Base-by-base conservation (phyloP, 495 filamentous ascomycete genomes). In the Collariella sp. region DNA sequence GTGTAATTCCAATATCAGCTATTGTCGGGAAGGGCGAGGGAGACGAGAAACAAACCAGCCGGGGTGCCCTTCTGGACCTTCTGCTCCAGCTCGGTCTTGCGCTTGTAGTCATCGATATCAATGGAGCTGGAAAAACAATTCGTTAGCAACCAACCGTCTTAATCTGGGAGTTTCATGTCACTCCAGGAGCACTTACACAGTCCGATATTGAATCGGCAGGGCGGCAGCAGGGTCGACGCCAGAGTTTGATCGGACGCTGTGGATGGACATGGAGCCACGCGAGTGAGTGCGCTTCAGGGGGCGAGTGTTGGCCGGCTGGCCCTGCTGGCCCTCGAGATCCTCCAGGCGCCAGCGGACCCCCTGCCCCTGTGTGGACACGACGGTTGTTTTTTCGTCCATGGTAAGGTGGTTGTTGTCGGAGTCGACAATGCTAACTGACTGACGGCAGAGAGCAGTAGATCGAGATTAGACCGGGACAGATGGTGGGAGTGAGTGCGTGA, bases 171-270 rank as follows among this genome's bases (percentile, higher is more conserved):
- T 20, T 48, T 2, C 19, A 39, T 1, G n/a, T 11, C 5, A 15
- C 19, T 9, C 10, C 40, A 7, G 4, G 7, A 23, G 10, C 40
- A 36, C 67, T 69, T 65, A 73, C 70, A 79, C 55, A 2, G 76
- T 80, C 26, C 77, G 68, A 57, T 79, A 80, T 46, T 76, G 69
- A 46, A 79, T 76, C n/a, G 76, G 77, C 48, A 80, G 69, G 2
- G 70, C 70, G 16, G 73, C 65, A 2, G 71, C 67, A 9, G 76
- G 76, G 51, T 79, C 73, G 20, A 77, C 64, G 42, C 62, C 62
- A 45, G 59, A 34, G 50, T 58, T 55, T 12, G 70, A 69, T 36
- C 49, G 66, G 15, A 66, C 57, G 39, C 65, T 69, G 29, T 57
- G 66, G 51, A 72, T 70, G 15, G 71, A 72, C 52, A 72, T 62